Evolutionary conservation across 495 filamentous ascomycete genomes (phyloP), one percentile per base, ranked within the genome.

Genomic region (Penicillium lagena): DNA sequence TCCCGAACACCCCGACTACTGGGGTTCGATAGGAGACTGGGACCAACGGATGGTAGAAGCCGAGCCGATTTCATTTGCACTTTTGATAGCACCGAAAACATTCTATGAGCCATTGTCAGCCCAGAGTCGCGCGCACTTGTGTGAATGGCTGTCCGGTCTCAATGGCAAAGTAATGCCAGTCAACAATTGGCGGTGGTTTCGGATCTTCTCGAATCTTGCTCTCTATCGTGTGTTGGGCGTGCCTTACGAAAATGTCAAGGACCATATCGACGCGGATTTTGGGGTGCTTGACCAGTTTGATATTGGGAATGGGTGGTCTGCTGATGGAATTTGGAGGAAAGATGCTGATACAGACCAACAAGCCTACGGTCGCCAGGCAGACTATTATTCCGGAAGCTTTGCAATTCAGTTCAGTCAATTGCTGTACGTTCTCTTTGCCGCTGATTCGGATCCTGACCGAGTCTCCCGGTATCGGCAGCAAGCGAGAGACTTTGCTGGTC

Each of bases 291-390:
- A 55, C 9, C 29, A 35, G 2, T 55, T 55, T 27, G 12, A 40
- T 7, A 75, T 83, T 1, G 83, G 81, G 0, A 76, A 78, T 32
- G 83, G 84, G 2, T 87, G 84, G 85, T 83, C 78, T 0, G 83
- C 83, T 47, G 84, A 89, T 45, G 83, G 83, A 0, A 81, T 82
- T 0, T 78, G 79, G 59, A 77, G 77, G 4, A 32, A 47, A 13
- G 47, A 43, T 31, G 12, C n/a, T 11, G 7, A 2, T 14, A 9
- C 36, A 2, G 43, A 17, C 9, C 36, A 46, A 2, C 29, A 46
- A 29, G 29, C 7, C 36, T 46, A 46, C 29, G 29, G 54, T 10
- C 41, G 49, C 30, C 54, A 57, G 27, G 54, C 47, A 0, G 54
- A 57, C 37, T 57, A 57, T 39, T 57, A 57, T 28, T 53, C 54